Base-by-base conservation (phyloP, 2,329 filamentous ascomycete species). In the Colletotrichum magnum region DNA sequence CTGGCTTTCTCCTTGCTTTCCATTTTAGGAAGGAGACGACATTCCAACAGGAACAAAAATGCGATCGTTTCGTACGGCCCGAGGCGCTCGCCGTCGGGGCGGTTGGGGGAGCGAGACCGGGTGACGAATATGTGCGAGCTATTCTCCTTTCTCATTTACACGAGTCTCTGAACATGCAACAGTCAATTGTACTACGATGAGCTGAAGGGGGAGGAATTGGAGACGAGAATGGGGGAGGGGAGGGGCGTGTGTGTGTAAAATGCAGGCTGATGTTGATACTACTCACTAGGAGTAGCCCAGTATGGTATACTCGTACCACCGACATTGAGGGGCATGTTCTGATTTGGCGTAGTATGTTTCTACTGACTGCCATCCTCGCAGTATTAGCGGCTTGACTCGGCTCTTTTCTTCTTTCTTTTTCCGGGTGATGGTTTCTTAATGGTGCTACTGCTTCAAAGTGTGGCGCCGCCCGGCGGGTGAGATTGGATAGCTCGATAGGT, bases 371-470 rank as follows among this genome's bases (percentile, higher is more conserved):
- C 18, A 15, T 6, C 36, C 52, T 9, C 53, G 45, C n/a, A 32
- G 58, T 41, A 28, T 60, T 45, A 60, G 58, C 58, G 58, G 47
- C 45, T 51, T 51, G 45, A 41, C 43, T 59, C 57, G 57, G 57
- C 57, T 50, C 45, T 60, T 36, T 36, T 36, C 10, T 36, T 10
- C 9, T 36, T 36, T 10, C 9, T 36, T 36, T 36, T 36, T 36
- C 10, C 7, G 32, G 9, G 32, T 9, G 32, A 10, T 36, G 9
- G 7, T 36, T 32, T 59, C 24, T 24, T 59, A 12, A 12, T 21
- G 18, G 57, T 56, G 41, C 41, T 32, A 4, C 32, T 36, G 32
- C 1, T 36, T 36, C 32, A 36, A 36, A 36, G 32, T 36, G 32
- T 36, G 32, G 32, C 32, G 32, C 32, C 32, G 32, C 32, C 32